A percentile compares a stretch with the other conserved stretches of the same genome.
Conservation (phyloP, 441 rosid species). For the Syzygium syzygioides region DNA sequence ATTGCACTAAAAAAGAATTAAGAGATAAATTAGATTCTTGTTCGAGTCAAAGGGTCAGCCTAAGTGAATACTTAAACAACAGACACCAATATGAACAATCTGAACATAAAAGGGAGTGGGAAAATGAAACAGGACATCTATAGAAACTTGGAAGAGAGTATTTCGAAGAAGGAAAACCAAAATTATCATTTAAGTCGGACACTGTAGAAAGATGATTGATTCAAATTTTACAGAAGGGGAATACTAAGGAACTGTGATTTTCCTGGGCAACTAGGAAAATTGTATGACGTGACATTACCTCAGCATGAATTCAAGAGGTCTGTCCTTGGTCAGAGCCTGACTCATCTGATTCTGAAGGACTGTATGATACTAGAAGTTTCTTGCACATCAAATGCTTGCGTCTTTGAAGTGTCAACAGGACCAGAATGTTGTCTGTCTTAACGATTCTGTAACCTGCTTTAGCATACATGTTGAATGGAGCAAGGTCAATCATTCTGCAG, state of each 20-base stretch:
- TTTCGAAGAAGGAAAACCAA: background rate
- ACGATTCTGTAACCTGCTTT: constrained; percentile 78
- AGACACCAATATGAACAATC: background rate
- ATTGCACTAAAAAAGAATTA: background rate
- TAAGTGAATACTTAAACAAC: background rate
- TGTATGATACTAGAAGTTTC: constrained; percentile 37
- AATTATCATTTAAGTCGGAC: background rate
- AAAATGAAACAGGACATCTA: constrained; percentile 1
- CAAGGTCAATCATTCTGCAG: constrained; percentile 85
- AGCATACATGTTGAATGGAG: constrained; percentile 78
- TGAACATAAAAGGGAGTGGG: background rate
- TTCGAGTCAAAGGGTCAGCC: background rate
- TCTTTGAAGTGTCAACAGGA: constrained; percentile 67
- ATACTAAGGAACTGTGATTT: background rate
- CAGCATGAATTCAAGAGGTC: constrained; percentile 25
- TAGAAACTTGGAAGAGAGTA: background rate
- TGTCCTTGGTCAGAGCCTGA: constrained; percentile 29
- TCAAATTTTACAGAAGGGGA: background rate
- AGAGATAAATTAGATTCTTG: background rate
- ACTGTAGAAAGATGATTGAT: background rate
- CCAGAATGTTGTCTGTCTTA: constrained; percentile 59
- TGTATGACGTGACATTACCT: constrained; percentile 6
- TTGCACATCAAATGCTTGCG: constrained; percentile 95
- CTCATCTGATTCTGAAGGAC: constrained; percentile 24
- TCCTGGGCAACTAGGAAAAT: background rate